Evolutionary conservation across 2,329 filamentous ascomycete species (phyloP).

Genomic region (Nigrospora oryzae): DNA sequence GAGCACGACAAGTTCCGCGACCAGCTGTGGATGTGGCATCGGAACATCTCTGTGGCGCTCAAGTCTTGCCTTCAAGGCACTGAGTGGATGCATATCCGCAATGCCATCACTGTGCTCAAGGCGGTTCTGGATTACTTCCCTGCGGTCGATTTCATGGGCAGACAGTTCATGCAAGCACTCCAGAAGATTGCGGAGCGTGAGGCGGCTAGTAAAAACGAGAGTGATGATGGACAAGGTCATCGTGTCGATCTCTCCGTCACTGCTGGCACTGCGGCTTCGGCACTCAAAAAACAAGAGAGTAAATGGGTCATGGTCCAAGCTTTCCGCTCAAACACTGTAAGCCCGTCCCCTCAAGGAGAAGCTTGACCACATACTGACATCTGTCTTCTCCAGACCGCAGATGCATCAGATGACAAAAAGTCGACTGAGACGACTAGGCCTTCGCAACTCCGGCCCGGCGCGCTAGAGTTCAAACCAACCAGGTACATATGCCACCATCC

Average conservation of each 20-base stretch:
- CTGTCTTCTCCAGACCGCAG: conserved; percentile 26
- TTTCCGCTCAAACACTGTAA: conserved; percentile 59
- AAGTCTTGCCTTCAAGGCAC: conserved; percentile 72
- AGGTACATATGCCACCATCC: conserved; percentile 20
- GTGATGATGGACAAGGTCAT: conserved; percentile 44
- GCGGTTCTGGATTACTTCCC: conserved; percentile 76
- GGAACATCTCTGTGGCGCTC: conserved; percentile 68
- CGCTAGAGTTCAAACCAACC: conserved; percentile 55
- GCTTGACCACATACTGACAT: background rate
- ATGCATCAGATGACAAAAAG: conserved; percentile 27
- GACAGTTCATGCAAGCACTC: conserved; percentile 53
- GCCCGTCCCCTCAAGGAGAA: conserved; percentile 25
- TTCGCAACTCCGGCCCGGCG: conserved; percentile 47
- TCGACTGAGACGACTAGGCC: conserved; percentile 21
- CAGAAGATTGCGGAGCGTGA: conserved; percentile 59
- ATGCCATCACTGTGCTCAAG: conserved; percentile 85
- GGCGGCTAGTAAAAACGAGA: conserved; percentile 35
- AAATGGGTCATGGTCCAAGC: conserved; percentile 69
- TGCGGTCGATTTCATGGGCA: conserved; percentile 80
- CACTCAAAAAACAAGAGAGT: conserved; percentile 57
- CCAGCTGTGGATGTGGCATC: conserved; percentile 84
- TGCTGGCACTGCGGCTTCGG: conserved; percentile 62
- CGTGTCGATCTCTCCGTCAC: conserved; percentile 69
- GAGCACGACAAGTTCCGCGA: conserved; percentile 83
- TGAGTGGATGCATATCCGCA: conserved; percentile 97